Evolutionary conservation across 768 basidiomycete species (phyloP).

Genomic region (Russula lepida): DNA sequence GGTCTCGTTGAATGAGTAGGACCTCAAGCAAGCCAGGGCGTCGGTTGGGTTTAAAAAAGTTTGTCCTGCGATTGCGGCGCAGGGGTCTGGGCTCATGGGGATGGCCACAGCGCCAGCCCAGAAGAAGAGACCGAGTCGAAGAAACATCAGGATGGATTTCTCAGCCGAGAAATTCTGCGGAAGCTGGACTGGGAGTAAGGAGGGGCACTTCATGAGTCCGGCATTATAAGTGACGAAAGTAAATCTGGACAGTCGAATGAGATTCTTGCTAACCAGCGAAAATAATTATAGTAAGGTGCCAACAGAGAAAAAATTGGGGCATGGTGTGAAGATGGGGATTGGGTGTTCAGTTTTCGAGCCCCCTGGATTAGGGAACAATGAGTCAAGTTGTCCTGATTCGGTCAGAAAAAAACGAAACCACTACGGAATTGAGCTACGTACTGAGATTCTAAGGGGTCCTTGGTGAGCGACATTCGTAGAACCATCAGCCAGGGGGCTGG

Average conservation of each 20-base stretch:
- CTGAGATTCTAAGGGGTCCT: not conserved
- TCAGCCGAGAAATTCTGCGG: not conserved
- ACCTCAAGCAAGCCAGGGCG: slow-evolving; percentile 21
- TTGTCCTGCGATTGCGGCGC: slow-evolving; percentile 1
- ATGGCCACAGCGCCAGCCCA: not conserved
- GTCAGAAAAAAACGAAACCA: not conserved
- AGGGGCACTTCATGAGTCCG: not conserved
- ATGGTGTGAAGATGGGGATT: not conserved
- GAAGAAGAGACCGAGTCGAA: not conserved
- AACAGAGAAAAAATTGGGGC: not conserved
- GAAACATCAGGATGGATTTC: not conserved
- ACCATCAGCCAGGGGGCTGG: slow-evolving; percentile 1
- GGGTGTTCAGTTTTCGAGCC: not conserved
- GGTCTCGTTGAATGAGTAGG: slow-evolving; percentile 36
- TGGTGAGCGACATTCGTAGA: not conserved
- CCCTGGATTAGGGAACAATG: slow-evolving; percentile 8
- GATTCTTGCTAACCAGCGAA: not conserved
- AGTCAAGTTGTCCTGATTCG: not conserved
- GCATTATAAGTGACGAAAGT: slow-evolving; percentile 1
- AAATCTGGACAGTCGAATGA: not conserved
- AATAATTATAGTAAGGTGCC: not conserved
- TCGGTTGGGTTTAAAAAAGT: not conserved
- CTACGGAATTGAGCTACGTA: not conserved
- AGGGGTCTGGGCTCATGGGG: not conserved
- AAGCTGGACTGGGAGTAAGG: not conserved